phyloP scores from a whole-genome alignment of 1,284 basidiomycete genomes.

The Volvariella surrecta region DNA sequence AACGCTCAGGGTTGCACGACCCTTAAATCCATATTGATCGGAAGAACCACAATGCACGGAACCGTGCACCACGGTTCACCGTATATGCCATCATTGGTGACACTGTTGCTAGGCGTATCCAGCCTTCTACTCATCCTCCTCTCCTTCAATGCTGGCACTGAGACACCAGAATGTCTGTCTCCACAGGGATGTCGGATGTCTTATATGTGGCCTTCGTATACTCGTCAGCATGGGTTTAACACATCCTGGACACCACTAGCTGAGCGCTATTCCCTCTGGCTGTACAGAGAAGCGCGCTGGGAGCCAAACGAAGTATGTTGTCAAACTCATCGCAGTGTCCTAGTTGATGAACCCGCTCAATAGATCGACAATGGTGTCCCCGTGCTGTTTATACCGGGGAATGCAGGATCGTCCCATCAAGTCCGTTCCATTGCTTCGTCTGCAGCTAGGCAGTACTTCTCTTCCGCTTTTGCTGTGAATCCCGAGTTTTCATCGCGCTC shows the following conservation, averaged over 20 bases:
- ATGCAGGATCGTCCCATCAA: slow-evolving; percentile 93
- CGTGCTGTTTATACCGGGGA: slow-evolving; percentile 94
- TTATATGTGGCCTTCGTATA: slow-evolving; percentile 92
- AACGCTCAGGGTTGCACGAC: too few species aligned
- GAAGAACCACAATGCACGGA: too few species aligned
- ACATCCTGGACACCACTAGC: slow-evolving; percentile 61
- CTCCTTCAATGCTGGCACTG: slow-evolving; percentile 30
- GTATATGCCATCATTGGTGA: slow-evolving; percentile 13
- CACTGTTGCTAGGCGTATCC: slow-evolving; percentile 16
- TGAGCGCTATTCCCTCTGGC: slow-evolving; percentile 73
- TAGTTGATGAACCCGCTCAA: slow-evolving; percentile 30
- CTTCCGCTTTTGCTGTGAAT: slow-evolving; percentile 41
- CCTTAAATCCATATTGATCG: too few species aligned
- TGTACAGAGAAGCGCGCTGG: slow-evolving; percentile 90
- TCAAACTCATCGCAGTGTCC: slow-evolving; percentile 5
- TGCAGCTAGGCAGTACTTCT: slow-evolving; percentile 73
- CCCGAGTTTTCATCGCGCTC: slow-evolving; percentile 37
- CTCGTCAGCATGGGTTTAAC: slow-evolving; percentile 58
- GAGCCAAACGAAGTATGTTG: slow-evolving; percentile 52
- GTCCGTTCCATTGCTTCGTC: slow-evolving; percentile 93
- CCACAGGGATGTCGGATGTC: slow-evolving; percentile 96
- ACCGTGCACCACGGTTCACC: neutral
- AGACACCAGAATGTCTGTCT: slow-evolving; percentile 39
- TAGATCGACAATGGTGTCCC: slow-evolving; percentile 41
- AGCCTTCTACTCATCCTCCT: slow-evolving; percentile 22